Percentiles rank a stretch among this genome's conserved stretches.
Conservation (phyloP, 2,329 filamentous ascomycete species). For the Cryphonectria naterciae region DNA sequence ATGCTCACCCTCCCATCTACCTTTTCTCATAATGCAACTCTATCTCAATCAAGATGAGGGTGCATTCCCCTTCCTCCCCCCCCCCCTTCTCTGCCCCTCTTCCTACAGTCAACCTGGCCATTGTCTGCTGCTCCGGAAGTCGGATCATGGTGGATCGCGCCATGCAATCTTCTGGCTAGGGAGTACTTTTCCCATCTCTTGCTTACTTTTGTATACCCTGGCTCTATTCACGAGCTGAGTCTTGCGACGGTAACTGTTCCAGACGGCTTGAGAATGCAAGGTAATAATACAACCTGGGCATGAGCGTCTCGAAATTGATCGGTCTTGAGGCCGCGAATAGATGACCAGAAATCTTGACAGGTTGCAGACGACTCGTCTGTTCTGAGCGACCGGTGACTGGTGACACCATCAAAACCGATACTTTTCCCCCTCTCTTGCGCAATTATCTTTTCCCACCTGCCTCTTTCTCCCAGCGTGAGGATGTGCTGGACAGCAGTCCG, state of each 20-base stretch:
- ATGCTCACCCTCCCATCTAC: not conserved
- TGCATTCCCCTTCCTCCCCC: not conserved
- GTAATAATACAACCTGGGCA: not conserved
- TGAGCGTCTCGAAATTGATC: not conserved
- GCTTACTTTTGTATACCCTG: not conserved
- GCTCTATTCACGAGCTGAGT: not conserved
- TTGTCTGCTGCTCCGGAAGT: not conserved
- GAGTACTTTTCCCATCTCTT: not conserved
- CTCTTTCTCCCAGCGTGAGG: not conserved
- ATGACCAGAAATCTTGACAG: not conserved
- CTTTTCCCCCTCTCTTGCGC: not conserved
- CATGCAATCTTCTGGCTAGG: not conserved
- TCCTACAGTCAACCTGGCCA: not conserved
- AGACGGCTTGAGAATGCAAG: not conserved
- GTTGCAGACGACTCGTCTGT: not conserved
- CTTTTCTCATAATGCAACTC: not conserved
- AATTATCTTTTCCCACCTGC: not conserved
- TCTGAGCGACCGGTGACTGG: not conserved
- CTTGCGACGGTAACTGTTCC: not conserved
- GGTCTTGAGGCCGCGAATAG: not conserved
- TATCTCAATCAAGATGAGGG: not conserved
- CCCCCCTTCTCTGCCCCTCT: not conserved
- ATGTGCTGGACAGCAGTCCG: not conserved
- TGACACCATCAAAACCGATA: not conserved
- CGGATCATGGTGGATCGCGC: not conserved